phyloP scores from a whole-genome alignment of 441 rosid genomes.

The Biscutella laevigata region DNA sequence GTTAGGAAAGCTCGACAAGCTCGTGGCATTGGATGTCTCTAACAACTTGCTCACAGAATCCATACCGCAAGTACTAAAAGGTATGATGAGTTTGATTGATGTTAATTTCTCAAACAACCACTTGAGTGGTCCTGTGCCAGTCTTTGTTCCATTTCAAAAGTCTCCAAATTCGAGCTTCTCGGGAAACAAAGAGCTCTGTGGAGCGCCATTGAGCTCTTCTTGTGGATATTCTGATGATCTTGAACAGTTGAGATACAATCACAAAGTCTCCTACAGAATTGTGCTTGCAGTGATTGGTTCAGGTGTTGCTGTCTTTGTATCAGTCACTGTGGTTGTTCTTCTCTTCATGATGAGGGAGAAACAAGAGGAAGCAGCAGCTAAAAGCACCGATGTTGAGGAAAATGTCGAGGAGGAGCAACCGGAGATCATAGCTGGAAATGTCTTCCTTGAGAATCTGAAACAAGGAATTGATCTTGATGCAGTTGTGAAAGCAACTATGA shows the following conservation, averaged over 20 bases:
- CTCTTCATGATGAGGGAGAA: constrained; percentile 93
- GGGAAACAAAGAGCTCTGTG: constrained; percentile 81
- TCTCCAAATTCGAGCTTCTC: constrained; percentile 66
- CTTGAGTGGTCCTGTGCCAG: constrained; percentile 62
- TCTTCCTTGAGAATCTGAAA: constrained; percentile 75
- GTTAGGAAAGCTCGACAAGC: constrained; percentile 83
- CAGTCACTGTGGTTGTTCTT: constrained; percentile 70
- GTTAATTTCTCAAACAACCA: constrained; percentile 81
- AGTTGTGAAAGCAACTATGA: constrained; percentile 65
- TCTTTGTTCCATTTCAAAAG: constrained; percentile 78
- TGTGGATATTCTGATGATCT: constrained; percentile 40
- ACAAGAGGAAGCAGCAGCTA: constrained; percentile 65
- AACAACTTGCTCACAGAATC: constrained; percentile 69
- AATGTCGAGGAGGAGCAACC: constrained; percentile 41
- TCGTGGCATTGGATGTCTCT: constrained; percentile 83
- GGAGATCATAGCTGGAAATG: constrained; percentile 59
- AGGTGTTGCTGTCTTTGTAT: constrained; percentile 72
- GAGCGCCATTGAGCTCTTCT: constrained; percentile 56
- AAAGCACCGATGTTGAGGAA: constrained; percentile 39
- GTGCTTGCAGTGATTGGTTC: constrained; percentile 83
- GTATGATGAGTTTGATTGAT: constrained; percentile 90
- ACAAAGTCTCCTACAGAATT: constrained; percentile 73
- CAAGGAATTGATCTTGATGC: constrained; percentile 89
- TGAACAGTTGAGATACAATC: constrained; percentile 44
- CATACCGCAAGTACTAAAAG: constrained; percentile 63